Evolutionary conservation across 306 rosid species (phyloP), one percentile per base, ranked within the genome.

Genomic region (Chamaecrista fasciculata): DNA sequence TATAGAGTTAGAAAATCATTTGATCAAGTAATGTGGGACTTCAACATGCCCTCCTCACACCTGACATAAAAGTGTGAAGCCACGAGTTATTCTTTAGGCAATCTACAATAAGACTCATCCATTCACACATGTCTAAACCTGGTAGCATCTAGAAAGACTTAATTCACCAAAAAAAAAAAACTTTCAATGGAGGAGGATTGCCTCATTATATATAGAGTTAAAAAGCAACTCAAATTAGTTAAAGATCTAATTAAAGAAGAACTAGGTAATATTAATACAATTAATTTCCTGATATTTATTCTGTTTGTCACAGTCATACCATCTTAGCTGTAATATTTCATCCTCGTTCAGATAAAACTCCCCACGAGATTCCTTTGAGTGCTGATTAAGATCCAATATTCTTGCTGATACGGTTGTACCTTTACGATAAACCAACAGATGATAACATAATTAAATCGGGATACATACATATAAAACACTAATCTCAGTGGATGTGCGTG

Each of bases 311-410:
- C 42, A n/a, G 28, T 50, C 62, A 66, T 70, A 42, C 49, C 67
- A n/a, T n/a, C n/a, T n/a, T 70, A 75, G 78, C 49, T 70, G 77
- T 79, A 69, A 69, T 71, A 80, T 25, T 31, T 66, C 67, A 52
- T 43, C 67, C 78, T 75, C 78, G 78, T 75, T 80, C 49, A 80
- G 53, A 66, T 80, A 71, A 69, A 75, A 75, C 73, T 50, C 84
- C 78, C 84, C 78, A 80, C 76, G 81, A 72, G 84, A 80, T 80
- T 76, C 84, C 81, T 80, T 71, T 39, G 64, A 71, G 71, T 52
- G 37, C 44, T 47, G 57, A 71, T 72, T 72, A 76, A 72, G 79
- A 67, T 72, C 72, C 72, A 52, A 75, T 72, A 44, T 44, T 64
- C 72, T 51, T 52, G 75, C 7, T 36, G 78, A 80, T 76, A 60